Base-by-base conservation (phyloP, 768 basidiomycete species). In the Paxillus ammoniavirescens region DNA sequence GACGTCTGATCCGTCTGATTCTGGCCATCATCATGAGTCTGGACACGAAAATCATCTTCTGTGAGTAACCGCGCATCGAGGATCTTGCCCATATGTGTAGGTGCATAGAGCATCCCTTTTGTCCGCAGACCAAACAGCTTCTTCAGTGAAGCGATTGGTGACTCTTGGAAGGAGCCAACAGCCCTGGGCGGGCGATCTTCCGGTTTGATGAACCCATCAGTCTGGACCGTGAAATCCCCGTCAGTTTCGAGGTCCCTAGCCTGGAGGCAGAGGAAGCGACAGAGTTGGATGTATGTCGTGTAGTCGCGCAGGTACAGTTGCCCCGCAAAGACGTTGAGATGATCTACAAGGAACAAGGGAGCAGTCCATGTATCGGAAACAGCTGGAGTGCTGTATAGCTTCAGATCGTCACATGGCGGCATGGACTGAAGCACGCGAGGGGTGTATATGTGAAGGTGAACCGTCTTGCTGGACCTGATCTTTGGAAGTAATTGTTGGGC, bases 261-360 rank as follows among this genome's bases (percentile, higher is more conserved):
- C 7, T 66, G 56, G 10, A 78, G 21, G 2, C 77, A 72, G 31
- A 80, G 61, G 50, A 73, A 63, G 23, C 61, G 54, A 52, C 78
- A 78, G 13, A 75, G 35, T 1, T 52, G 57, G 28, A 54, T 54
- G 47, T 78, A 80, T 2, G 70, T 59, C 10, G 50, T 54, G 23
- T 68, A 60, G 23, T 72, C 60, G 9, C 60, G 61, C 33, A 78
- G 50, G 50, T 74, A 80, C 3, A 80, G 65, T 50, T 80, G 76
- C 3, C 77, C 78, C 13, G 77, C 74, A 57, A 73, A 77, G 30
- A 79, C 54, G 40, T 74, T 77, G 35, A 80, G 62, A 43, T 77
- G 75, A 23, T 47, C 49, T 26, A 65, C 66, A 8, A 63, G 45
- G 8, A 52, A 36, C 2, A 49, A 40, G 1, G 54, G 46, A 1